These are phyloP conservation scores for Pleurotus tuber-regium DNA, from an alignment of 768 basidiomycete species.

Conservation along the genomic window DNA sequence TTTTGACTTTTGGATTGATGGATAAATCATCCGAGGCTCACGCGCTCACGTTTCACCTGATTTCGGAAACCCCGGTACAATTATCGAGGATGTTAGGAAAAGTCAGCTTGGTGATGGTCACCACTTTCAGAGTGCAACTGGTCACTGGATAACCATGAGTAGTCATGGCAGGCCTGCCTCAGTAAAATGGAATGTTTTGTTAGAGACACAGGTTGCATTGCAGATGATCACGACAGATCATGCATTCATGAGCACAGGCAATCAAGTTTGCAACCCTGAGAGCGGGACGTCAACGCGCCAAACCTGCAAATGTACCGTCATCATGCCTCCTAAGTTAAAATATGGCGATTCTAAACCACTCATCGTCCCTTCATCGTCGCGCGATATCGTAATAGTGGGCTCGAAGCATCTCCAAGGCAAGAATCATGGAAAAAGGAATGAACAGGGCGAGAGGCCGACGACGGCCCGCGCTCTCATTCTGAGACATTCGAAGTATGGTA, in stretches of 20 bases:
- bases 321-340: conserved; percentile 25
- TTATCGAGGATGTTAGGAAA: not conserved
- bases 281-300: too few species aligned
- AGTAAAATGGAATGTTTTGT: too few species aligned
- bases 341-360: too few species aligned
- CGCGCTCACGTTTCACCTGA: conserved; percentile 2
- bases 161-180: too few species aligned
- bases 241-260: too few species aligned
- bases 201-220: too few species aligned
- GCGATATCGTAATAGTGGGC: conserved; percentile 58
- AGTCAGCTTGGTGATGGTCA: not conserved
- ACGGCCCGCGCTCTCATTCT: conserved; percentile 73
- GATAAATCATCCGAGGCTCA: not conserved
- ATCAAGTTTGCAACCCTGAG: conserved; percentile 1
- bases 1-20: conserved; percentile 9
- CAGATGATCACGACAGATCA: too few species aligned
- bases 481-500: conserved; percentile 73
- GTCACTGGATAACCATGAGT: too few species aligned
- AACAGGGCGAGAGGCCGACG: conserved; percentile 53
- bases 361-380: too few species aligned
- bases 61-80: not conserved
- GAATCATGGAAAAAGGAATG: conserved; percentile 34
- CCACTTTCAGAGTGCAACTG: not conserved
- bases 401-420: conserved; percentile 45
- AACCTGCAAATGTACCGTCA: conserved; percentile 2